These are phyloP conservation scores for Clonostachys sp. DNA, from an alignment of 2,329 filamentous ascomycete genomes.

Conservation along the genomic window DNA sequence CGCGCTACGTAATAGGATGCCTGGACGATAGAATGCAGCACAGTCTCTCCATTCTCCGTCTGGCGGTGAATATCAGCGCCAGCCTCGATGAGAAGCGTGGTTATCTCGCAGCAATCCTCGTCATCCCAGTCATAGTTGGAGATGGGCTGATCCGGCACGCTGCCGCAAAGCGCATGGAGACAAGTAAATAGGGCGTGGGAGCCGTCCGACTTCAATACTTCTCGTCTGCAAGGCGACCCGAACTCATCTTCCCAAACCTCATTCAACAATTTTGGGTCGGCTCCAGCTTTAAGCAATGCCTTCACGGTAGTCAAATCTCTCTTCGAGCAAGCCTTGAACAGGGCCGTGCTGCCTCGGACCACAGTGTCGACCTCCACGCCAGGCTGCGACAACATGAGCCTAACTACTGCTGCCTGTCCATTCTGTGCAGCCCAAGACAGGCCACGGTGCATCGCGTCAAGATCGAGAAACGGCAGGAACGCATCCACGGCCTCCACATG, in stretches of 20 bases:
- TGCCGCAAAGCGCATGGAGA: not conserved
- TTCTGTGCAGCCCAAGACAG: not conserved
- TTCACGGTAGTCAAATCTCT: not conserved
- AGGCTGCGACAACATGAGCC: not conserved
- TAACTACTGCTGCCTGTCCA: not conserved
- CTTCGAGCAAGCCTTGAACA: not conserved
- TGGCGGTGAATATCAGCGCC: not conserved
- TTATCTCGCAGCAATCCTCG: not conserved
- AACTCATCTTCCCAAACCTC: not conserved
- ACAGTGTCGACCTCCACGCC: not conserved
- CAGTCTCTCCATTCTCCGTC: not conserved
- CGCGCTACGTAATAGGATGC: not conserved
- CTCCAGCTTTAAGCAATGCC: not conserved
- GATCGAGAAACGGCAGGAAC: not conserved
- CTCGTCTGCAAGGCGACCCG: too few relatives aligned
- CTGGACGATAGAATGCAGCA: not conserved
- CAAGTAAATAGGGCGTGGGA: not conserved
- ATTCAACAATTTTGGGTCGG: not conserved
- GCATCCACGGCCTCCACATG: not conserved
- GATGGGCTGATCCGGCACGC: not conserved
- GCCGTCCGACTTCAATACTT: not conserved
- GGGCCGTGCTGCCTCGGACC: not conserved
- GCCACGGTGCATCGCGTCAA: not conserved
- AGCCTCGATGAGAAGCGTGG: not conserved
- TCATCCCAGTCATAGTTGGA: not conserved